phyloP scores from a whole-genome alignment of 2,329 filamentous ascomycete species.

The Pseudocercospora musae region DNA sequence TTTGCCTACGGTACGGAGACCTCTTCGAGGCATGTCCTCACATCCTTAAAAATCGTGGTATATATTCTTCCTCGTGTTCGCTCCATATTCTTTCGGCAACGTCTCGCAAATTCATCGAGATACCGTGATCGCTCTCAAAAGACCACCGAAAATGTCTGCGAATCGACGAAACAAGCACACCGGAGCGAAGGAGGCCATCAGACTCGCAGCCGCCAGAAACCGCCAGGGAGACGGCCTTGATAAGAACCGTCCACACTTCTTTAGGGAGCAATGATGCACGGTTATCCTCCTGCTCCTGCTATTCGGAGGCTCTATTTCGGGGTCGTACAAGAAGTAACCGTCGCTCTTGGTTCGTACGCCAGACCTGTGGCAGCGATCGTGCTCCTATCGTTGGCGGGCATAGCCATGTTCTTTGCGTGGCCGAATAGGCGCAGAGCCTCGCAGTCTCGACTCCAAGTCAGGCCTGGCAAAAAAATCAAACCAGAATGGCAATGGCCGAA shows the following conservation, averaged over 20 bases:
- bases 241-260: not conserved
- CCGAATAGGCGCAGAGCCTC: not conserved
- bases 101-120: not conserved
- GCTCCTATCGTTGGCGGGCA: not conserved
- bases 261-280: not conserved
- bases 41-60: not conserved
- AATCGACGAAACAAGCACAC: not conserved
- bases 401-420: not conserved
- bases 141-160: not conserved
- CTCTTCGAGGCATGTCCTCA: not conserved
- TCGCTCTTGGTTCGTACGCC: not conserved
- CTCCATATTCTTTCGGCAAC: not conserved
- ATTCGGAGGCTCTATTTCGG: not conserved
- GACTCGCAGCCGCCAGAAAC: not conserved
- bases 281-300: not conserved
- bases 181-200: not conserved
- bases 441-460: not conserved
- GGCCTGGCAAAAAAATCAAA: not conserved
- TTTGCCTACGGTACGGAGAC: not conserved
- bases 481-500: not conserved
- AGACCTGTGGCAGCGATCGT: not conserved
- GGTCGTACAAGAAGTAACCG: not conserved
- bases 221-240: not conserved
- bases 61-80: not conserved
- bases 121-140: too few species aligned